Percentiles rank a stretch among this genome's conserved stretches.
phyloP scores from a whole-genome alignment of 352 stramenopile genomes.

The Phytopythium helicoides region DNA sequence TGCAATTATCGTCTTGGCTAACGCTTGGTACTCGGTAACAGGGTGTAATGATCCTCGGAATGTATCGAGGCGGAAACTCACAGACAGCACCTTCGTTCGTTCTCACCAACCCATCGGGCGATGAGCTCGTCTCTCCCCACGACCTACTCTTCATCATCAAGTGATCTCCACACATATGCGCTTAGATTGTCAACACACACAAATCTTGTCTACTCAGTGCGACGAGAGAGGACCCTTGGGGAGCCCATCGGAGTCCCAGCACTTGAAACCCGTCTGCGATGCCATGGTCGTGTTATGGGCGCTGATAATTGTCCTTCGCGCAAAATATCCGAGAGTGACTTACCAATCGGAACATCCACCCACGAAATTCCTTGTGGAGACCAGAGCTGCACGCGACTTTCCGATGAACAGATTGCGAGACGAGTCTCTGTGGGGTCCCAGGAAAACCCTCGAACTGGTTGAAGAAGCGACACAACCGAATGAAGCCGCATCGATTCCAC shows the following conservation, averaged over 20 bases:
- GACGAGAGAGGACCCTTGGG: conserved; percentile 44
- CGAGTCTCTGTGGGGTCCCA: conserved; percentile 54
- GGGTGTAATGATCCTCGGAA: conserved; percentile 52
- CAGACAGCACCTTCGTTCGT: conserved; percentile 49
- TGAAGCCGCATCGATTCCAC: conserved; percentile 72
- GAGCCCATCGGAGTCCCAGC: conserved; percentile 63
- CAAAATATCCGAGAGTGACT: conserved; percentile 24
- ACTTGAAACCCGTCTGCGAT: conserved; percentile 62
- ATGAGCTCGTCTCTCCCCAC: conserved; percentile 52
- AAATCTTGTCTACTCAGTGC: conserved; percentile 66
- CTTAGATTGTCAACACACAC: conserved; percentile 56
- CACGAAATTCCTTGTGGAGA: conserved; percentile 59
- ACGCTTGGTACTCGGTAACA: conserved; percentile 15
- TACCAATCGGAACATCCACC: conserved; percentile 61
- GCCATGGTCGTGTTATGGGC: too few species aligned
- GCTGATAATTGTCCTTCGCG: too few species aligned
- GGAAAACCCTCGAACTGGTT: conserved; percentile 54
- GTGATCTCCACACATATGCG: conserved; percentile 29
- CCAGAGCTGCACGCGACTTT: conserved; percentile 76
- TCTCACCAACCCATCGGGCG: conserved; percentile 57
- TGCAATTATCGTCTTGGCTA: neutral
- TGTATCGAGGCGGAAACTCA: conserved; percentile 43
- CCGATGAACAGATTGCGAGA: conserved; percentile 57
- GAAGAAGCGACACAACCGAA: conserved; percentile 58
- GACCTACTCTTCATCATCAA: conserved; percentile 74